A percentile compares a stretch with the other conserved stretches of the same genome.
Evolutionary conservation across 1,139 yeast genomes (phyloP).

Genomic region (Spencermartinsiella ligniputridi): DNA sequence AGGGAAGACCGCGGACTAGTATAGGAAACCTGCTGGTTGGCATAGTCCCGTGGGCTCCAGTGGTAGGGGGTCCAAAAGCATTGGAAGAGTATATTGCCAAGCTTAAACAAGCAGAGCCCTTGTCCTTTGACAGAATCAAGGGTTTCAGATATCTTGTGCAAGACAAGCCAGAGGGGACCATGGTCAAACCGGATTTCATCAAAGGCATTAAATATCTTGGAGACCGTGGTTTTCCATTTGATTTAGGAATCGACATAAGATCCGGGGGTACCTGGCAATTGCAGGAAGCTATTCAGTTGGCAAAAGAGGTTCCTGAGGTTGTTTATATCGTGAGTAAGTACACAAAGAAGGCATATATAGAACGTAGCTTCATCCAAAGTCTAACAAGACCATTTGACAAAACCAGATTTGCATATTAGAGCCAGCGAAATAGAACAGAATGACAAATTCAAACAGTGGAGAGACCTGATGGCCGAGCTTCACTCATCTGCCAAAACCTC

Average conservation of each 20-base stretch:
- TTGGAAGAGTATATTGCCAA: slow-evolving; percentile 16
- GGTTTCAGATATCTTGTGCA: slow-evolving; percentile 43
- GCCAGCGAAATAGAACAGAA: background rate
- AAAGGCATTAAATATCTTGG: slow-evolving; percentile 36
- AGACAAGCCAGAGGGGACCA: slow-evolving; percentile 37
- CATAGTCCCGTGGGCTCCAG: slow-evolving; percentile 18
- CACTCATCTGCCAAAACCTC: slow-evolving; percentile 22
- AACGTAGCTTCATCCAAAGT: background rate
- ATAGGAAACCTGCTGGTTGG: slow-evolving; percentile 16
- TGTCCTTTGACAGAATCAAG: slow-evolving; percentile 23
- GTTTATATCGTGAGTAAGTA: slow-evolving; percentile 31
- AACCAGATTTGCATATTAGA: slow-evolving; percentile 33
- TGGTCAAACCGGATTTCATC: slow-evolving; percentile 29
- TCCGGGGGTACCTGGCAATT: slow-evolving; percentile 40
- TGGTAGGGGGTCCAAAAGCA: slow-evolving; percentile 12
- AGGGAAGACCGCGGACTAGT: background rate
- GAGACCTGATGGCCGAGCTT: slow-evolving; percentile 23
- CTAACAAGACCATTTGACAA: slow-evolving; percentile 35
- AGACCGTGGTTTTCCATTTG: slow-evolving; percentile 30
- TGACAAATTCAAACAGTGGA: slow-evolving; percentile 24
- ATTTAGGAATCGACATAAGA: slow-evolving; percentile 41
- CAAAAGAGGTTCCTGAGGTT: slow-evolving; percentile 24
- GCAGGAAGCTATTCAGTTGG: slow-evolving; percentile 31
- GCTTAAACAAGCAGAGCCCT: slow-evolving; percentile 8
- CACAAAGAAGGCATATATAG: background rate